Conservation (phyloP, 495 filamentous ascomycete species). For the Neurospora sp. region DNA sequence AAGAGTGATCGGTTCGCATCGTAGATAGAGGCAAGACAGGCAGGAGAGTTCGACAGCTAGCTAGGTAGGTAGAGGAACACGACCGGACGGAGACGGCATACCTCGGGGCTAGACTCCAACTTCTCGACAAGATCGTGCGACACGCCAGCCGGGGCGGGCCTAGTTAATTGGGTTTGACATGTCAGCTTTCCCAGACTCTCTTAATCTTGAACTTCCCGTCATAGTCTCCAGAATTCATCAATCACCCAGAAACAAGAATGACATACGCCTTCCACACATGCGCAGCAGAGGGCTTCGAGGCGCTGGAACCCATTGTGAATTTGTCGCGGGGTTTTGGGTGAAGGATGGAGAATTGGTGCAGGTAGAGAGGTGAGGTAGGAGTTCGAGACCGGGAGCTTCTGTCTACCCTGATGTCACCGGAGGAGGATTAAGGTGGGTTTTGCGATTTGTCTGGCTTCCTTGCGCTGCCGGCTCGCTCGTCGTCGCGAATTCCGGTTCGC, state of each 20-base stretch:
- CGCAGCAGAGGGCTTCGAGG: conserved; percentile 35
- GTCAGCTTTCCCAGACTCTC: background rate
- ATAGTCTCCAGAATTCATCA: background rate
- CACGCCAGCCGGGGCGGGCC: conserved; percentile 75
- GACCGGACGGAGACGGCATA: conserved; percentile 29
- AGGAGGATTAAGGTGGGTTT: background rate
- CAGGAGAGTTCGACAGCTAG: background rate
- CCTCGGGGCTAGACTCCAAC: conserved; percentile 77
- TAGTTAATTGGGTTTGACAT: conserved; percentile 25
- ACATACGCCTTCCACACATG: conserved; percentile 42
- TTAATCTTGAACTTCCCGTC: background rate
- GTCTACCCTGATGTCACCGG: background rate
- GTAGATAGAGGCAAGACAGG: background rate
- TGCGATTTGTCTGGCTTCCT: background rate
- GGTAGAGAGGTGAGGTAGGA: background rate
- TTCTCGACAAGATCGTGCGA: conserved; percentile 74
- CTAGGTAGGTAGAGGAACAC: background rate
- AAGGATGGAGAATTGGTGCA: background rate
- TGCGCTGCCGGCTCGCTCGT: background rate
- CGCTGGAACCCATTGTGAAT: conserved; percentile 36
- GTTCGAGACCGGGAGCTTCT: background rate
- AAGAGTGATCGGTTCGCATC: background rate
- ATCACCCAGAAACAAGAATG: background rate
- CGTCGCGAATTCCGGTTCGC: background rate
- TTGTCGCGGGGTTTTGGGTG: background rate